Evolutionary conservation across 371 early-diverging fungal genomes (phyloP), one percentile per base, ranked within the genome.

Genomic region (Circinella minor): DNA sequence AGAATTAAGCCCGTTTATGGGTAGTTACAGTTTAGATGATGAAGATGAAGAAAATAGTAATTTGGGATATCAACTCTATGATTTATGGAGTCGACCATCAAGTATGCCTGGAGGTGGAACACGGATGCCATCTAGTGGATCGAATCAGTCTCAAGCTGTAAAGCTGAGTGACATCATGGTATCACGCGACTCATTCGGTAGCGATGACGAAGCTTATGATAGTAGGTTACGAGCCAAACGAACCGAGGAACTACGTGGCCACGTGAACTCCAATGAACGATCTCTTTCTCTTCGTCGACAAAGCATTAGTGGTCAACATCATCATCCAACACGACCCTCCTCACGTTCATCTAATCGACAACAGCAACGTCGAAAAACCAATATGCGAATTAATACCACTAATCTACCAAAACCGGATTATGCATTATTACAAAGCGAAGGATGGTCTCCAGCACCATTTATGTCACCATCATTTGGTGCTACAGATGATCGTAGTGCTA

Each of bases 1-100:
- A n/a, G 77, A 84, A 36, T 47, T 91, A 17, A 89, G 89, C 57
- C 88, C 90, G 4, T 92, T 86, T 69, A 83, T 88, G 36, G 57
- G 57, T 4, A 86, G 81, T 11, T 83, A 81, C 2, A 85, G 80
- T 54, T 78, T 84, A 73, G 82, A 85, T 2, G 85, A 88, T 43
- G 84, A 27, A 27, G 27, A 87, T 4, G 85, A 88, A 17, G 83
- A 81, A n/a, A 62, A 66, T 18, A 59, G 59, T 4, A 54, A 68
- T 51, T 15, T 61, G 27, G 74, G 65, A 48, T 43, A 63, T 37
- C 67, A 70, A n/a, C 63, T 68, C 6, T 73, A 69, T 47, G 73
- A 74, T 15, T 55, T 72, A 7, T 68, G 57, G 14, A 68, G 68
- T 46, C 70, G 72, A 13, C 68, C 74, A 34, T 20, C 55, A 13